phyloP scores from a whole-genome alignment of 1,139 yeast genomes.

The Meyerozyma guilliermondii region DNA sequence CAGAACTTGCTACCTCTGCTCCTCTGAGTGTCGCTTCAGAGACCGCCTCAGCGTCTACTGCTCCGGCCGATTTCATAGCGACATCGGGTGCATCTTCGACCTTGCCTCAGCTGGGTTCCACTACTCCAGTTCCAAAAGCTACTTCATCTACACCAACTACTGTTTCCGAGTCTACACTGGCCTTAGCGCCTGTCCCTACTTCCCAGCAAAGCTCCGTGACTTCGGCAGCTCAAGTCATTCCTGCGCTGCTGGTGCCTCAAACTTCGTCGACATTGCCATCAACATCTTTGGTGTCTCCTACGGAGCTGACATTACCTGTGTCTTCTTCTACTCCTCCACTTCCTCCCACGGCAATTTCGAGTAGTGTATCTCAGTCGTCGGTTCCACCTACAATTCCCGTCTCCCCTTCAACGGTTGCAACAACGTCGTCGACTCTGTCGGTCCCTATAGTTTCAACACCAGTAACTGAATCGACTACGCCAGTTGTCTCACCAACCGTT shows the following conservation, averaged over 20 bases:
- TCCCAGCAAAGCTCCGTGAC: background rate
- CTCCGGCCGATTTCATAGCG: too few relatives aligned
- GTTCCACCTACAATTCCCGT: background rate
- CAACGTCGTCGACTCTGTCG: constrained; percentile 1
- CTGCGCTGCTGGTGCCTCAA: background rate
- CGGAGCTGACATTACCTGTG: background rate
- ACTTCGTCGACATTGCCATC: background rate
- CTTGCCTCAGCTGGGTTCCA: background rate
- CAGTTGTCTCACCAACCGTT: background rate
- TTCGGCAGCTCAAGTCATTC: background rate
- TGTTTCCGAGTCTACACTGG: background rate
- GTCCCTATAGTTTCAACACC: constrained; percentile 1
- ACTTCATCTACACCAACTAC: background rate
- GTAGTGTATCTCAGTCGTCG: background rate
- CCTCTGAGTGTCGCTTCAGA: too few relatives aligned
- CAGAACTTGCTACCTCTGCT: too few relatives aligned
- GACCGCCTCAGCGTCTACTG: too few relatives aligned
- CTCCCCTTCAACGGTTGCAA: constrained; percentile 1
- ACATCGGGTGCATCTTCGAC: too few relatives aligned
- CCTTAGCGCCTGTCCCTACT: too few relatives aligned
- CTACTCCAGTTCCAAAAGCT: background rate
- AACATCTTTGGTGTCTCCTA: background rate
- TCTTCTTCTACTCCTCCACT: constrained; percentile 2
- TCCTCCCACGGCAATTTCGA: constrained; percentile 2
- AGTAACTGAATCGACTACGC: constrained; percentile 1